phyloP scores from a whole-genome alignment of 1,284 basidiomycete species.

The Sporisorium scitamineum region DNA sequence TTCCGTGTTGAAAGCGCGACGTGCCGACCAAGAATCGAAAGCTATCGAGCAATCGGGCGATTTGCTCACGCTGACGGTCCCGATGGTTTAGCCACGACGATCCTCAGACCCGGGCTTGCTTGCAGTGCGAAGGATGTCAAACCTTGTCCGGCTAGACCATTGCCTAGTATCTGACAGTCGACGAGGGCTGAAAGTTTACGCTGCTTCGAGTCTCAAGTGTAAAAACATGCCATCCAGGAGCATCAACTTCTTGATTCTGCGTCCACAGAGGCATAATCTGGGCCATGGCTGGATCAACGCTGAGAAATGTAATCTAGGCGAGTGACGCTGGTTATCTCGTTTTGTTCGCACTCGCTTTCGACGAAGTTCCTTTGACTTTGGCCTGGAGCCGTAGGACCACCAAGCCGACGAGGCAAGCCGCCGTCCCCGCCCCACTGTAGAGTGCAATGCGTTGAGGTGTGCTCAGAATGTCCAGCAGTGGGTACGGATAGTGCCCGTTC shows the following conservation, averaged over 20 bases:
- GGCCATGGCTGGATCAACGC: background rate
- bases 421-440: constrained; percentile 23
- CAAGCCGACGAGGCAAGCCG: constrained; percentile 10
- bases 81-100: too few relatives aligned
- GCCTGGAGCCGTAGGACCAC: constrained; percentile 25
- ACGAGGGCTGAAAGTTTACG: too few relatives aligned
- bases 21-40: background rate
- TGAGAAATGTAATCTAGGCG: background rate
- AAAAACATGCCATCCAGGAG: too few relatives aligned
- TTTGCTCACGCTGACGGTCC: background rate
- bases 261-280: background rate
- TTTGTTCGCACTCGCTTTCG: constrained; percentile 1
- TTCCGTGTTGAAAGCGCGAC: constrained; percentile 3
- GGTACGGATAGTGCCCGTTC: constrained; percentile 56
- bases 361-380: background rate
- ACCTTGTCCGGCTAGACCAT: background rate
- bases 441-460: constrained; percentile 20
- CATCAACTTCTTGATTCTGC: too few relatives aligned
- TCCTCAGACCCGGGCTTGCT: background rate
- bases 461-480: constrained; percentile 46
- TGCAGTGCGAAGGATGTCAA: background rate
- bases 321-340: constrained; percentile 1
- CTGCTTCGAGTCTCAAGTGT: background rate
- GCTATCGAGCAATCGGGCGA: background rate
- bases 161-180: too few relatives aligned